Evolutionary conservation across 768 basidiomycete genomes (phyloP), one percentile per base, ranked within the genome.

Genomic region (Boletus sensibilis): DNA sequence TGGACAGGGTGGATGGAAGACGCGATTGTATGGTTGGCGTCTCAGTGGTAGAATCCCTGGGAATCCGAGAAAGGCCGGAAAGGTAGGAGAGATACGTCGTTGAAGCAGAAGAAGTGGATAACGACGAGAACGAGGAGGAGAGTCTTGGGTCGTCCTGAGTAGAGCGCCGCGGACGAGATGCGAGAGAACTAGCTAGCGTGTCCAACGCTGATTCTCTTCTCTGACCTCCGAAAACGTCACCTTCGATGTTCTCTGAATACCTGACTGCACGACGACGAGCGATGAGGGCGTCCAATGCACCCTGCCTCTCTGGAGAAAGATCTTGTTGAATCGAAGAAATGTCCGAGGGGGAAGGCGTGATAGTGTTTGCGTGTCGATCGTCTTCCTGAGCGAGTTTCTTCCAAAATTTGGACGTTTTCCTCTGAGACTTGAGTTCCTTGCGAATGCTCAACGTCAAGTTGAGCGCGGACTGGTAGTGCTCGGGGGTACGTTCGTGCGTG

Each of bases 401-500:
- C 77, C 77, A 82, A 41, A 78, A 81, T 46, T 77, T 79, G 56
- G 73, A 64, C 34, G 68, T 64, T 52, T 79, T 81, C 67, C 68
- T 79, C 51, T 71, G 72, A 40, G 75, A 70, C 37, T 72, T 75
- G 45, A 80, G 76, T 50, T 79, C 75, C 53, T 71, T 75, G 47
- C 80, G 75, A 45, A 75, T 66, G 49, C 74, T 75, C 58, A 81
- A 68, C 33, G 78, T 76, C 61, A 79, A 56, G 45, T 78, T 73
- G 49, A 82, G 69, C 9, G 79, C 77, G 18, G 78, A 77, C 50
- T 74, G 68, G 61, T 82, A 81, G 41, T 78, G 72, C 23, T 77
- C 76, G 25, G 73, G 64, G 38, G 74, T 75, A 38, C 76, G 73
- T 27, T 73, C 68, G 12, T 69, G 65, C 49, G 67, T 64, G 50